phyloP scores from a whole-genome alignment of 768 basidiomycete species.

The Phlegmacium glaucopus region DNA sequence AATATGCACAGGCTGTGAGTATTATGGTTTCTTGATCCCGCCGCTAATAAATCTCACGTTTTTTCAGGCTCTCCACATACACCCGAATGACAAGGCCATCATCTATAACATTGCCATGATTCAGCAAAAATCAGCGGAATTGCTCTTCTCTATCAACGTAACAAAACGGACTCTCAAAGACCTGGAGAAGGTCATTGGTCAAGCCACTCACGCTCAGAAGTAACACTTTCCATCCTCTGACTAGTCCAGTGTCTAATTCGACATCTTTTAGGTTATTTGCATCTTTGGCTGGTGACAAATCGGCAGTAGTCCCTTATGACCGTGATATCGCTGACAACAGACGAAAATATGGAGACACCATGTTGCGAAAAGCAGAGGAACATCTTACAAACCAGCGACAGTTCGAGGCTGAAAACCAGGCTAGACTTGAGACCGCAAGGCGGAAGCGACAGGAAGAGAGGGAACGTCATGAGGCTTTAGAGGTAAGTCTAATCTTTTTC shows the following conservation, averaged over 20 bases:
- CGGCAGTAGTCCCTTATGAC: slow-evolving; percentile 73
- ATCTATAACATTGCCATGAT: slow-evolving; percentile 98
- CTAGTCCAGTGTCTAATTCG: neutral
- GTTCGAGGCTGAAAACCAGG: slow-evolving; percentile 67
- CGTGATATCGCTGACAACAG: slow-evolving; percentile 87
- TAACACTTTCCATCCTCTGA: slow-evolving; percentile 28
- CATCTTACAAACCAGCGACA: slow-evolving; percentile 71
- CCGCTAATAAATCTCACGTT: slow-evolving; percentile 3
- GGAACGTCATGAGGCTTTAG: slow-evolving; percentile 56
- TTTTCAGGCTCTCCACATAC: slow-evolving; percentile 73
- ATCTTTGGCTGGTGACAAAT: slow-evolving; percentile 72
- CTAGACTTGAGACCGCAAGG: slow-evolving; percentile 74
- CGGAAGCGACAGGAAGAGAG: slow-evolving; percentile 78
- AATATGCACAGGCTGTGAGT: slow-evolving; percentile 75
- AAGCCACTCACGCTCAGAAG: slow-evolving; percentile 87
- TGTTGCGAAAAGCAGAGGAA: slow-evolving; percentile 78
- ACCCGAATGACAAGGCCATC: slow-evolving; percentile 86
- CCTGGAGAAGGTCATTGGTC: slow-evolving; percentile 71
- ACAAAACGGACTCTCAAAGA: slow-evolving; percentile 81
- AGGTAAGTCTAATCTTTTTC: slow-evolving; percentile 43
- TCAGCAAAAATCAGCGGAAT: slow-evolving; percentile 92
- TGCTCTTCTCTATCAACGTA: slow-evolving; percentile 71
- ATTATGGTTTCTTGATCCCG: neutral
- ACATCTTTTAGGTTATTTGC: slow-evolving; percentile 64
- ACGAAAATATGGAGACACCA: slow-evolving; percentile 82